Percentiles rank a stretch among this genome's conserved stretches.
These are phyloP conservation scores for Ophiostoma ips DNA, from an alignment of 2,329 filamentous ascomycete genomes.

Conservation along the genomic window DNA sequence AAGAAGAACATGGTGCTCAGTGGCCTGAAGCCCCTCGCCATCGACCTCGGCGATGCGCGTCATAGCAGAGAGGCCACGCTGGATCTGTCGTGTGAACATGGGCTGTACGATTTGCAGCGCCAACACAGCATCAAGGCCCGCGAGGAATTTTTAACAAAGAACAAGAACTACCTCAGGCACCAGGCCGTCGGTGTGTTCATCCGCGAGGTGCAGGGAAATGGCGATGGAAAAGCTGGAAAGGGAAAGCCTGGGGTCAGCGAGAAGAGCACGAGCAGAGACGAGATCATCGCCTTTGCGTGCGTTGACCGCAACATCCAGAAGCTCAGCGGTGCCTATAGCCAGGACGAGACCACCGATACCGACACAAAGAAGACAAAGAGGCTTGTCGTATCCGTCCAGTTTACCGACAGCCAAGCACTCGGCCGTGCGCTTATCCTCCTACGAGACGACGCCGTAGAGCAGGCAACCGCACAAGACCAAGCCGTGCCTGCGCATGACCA, in stretches of 20 bases:
- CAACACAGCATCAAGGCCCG: slow-evolving; percentile 17
- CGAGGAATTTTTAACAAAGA: slow-evolving; percentile 31
- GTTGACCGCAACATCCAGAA: slow-evolving; percentile 36
- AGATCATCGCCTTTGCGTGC: slow-evolving; percentile 45
- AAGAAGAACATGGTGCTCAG: slow-evolving; percentile 20
- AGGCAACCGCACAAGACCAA: background rate
- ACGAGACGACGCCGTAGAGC: slow-evolving; percentile 13
- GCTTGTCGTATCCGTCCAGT: slow-evolving; percentile 36
- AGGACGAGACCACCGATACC: background rate
- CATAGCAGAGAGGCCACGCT: slow-evolving; percentile 24
- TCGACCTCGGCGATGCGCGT: slow-evolving; percentile 22
- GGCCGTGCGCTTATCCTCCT: slow-evolving; percentile 32
- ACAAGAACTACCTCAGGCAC: slow-evolving; percentile 40
- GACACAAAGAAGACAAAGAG: slow-evolving; percentile 15
- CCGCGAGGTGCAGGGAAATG: slow-evolving; percentile 19
- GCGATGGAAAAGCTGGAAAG: background rate
- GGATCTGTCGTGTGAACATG: slow-evolving; percentile 26
- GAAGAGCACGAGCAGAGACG: slow-evolving; percentile 11
- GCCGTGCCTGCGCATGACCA: background rate
- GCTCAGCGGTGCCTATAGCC: slow-evolving; percentile 20
- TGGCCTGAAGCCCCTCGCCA: slow-evolving; percentile 22
- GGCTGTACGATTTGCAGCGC: slow-evolving; percentile 29
- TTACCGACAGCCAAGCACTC: slow-evolving; percentile 32
- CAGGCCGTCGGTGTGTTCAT: slow-evolving; percentile 48
- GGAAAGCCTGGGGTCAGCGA: background rate